Evolutionary conservation across 148 eudicot species (phyloP).

Genomic region (Rhododendron griersonianum): DNA sequence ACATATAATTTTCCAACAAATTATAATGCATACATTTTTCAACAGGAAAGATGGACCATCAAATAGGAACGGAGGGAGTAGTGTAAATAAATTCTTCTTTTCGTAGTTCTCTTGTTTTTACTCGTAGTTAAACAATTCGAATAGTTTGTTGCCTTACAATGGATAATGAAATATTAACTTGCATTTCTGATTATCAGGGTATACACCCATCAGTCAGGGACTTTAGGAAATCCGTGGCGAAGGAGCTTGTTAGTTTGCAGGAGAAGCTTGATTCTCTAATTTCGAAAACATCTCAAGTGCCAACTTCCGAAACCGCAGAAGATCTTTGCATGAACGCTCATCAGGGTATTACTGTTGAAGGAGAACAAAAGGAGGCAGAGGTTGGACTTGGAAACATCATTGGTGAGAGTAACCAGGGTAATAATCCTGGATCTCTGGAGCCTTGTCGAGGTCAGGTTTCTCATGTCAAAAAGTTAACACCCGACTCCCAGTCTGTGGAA

Average conservation of each 20-base stretch:
- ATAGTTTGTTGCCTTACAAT: not conserved
- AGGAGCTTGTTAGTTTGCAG: slow-evolving; percentile 58
- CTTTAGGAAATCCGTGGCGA: slow-evolving; percentile 54
- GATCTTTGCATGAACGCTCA: not conserved
- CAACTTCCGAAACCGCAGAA: not conserved
- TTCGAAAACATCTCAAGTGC: slow-evolving; percentile 11
- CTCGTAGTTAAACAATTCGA: not conserved
- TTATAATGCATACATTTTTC: no score
- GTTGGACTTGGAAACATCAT: not conserved
- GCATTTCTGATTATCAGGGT: slow-evolving; percentile 34
- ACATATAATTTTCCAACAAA: no score
- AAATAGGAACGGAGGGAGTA: no score
- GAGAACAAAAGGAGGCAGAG: not conserved
- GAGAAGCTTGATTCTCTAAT: slow-evolving; percentile 55
- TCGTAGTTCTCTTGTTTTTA: not conserved
- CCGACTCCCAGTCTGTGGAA: not conserved
- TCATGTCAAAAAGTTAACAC: not conserved
- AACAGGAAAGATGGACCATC: no score
- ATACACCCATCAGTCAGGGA: slow-evolving; percentile 55
- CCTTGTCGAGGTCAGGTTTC: not conserved
- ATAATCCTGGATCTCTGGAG: not conserved
- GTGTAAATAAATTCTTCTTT: not conserved
- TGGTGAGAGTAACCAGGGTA: not conserved
- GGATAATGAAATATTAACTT: not conserved
- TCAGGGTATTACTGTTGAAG: not conserved